Conservation (phyloP, 2,329 filamentous ascomycete species). For the Phyllosticta citriasiana region DNA sequence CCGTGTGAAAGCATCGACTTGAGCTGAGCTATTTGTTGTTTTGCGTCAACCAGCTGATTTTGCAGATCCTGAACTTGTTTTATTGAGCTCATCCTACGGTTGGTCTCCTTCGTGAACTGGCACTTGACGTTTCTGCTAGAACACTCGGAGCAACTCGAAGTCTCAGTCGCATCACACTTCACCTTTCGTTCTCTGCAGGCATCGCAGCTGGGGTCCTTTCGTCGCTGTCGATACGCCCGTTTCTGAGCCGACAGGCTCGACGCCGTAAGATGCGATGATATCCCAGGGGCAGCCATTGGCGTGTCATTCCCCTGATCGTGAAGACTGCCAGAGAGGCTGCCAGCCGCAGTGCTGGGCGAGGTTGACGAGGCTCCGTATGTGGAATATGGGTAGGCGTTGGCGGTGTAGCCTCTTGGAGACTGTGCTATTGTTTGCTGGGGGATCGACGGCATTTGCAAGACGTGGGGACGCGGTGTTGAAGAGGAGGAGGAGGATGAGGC, state of each 20-base stretch:
- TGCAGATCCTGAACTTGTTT: conserved; percentile 98
- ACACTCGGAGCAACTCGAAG: conserved; percentile 92
- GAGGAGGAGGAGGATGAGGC: conserved; percentile 12
- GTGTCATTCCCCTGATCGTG: conserved; percentile 18
- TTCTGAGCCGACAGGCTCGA: conserved; percentile 66
- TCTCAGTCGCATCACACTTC: conserved; percentile 93
- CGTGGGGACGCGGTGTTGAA: conserved; percentile 14
- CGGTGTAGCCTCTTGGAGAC: conserved; percentile 23
- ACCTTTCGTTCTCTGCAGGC: conserved; percentile 79
- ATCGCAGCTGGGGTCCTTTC: conserved; percentile 96
- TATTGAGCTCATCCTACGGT: conserved; percentile 96
- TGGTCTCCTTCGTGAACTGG: conserved; percentile 98
- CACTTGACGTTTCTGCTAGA: conserved; percentile 94
- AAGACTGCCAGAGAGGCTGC: conserved; percentile 21
- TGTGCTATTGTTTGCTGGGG: conserved; percentile 18
- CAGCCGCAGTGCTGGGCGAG: conserved; percentile 26
- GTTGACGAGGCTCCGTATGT: conserved; percentile 19
- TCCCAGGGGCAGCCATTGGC: conserved; percentile 28
- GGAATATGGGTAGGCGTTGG: conserved; percentile 21
- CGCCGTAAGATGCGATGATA: conserved; percentile 32
- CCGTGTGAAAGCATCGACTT: conserved; percentile 51
- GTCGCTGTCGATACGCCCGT: conserved; percentile 82
- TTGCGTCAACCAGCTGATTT: conserved; percentile 73
- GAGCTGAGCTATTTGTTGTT: conserved; percentile 68
- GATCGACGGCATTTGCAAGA: conserved; percentile 20